Base-by-base conservation (phyloP, 2,329 filamentous ascomycete genomes). In the Microsporum canis region DNA sequence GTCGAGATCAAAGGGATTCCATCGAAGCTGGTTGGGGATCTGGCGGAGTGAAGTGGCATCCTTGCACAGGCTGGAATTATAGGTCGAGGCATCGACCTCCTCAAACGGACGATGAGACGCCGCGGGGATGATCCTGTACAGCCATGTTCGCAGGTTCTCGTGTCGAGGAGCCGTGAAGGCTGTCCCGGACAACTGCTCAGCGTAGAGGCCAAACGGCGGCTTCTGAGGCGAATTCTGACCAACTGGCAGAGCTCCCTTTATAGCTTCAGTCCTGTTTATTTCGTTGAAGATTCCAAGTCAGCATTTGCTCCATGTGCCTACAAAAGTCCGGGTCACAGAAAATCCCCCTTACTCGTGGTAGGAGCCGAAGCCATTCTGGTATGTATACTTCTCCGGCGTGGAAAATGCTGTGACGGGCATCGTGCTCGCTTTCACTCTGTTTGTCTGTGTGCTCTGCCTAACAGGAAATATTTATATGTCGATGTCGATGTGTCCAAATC, bases 211-310 rank as follows among this genome's bases (percentile, higher is more conserved):
- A 65, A 85, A 84, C 0, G 88, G 81, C 0, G 85, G 85, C 70
- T 90, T 89, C 71, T 95, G 89, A 0, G 90, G 90, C 2, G 88
- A 89, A 78, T 95, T 95, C 47, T 86, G 82, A 57, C 82, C 89
- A 62, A 89, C 71, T 6, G 90, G 89, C 3, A 92, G 79, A 3
- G 89, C 86, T 17, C 85, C 87, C 14, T 85, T 79, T 61, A 92
- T 78, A 51, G 89, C 88, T 78, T 94, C 89, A 49, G 87, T 84
- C 71, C 88, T 91, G 17, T 23, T 23, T 23, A 23, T 68, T 8
- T 49, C 6, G 17, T 23, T 4, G 49, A n/a, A 10, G 33, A 17
- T 57, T 14, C 14, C 36, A 31, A 34, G 34, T 47, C n/a, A 17
- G 17, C 29, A 17, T 10, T 43, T 2, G 38, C 45, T 29, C 36